These are phyloP conservation scores for Pichia sp. DNA, from an alignment of 1,139 yeast genomes.

Conservation along the genomic window DNA sequence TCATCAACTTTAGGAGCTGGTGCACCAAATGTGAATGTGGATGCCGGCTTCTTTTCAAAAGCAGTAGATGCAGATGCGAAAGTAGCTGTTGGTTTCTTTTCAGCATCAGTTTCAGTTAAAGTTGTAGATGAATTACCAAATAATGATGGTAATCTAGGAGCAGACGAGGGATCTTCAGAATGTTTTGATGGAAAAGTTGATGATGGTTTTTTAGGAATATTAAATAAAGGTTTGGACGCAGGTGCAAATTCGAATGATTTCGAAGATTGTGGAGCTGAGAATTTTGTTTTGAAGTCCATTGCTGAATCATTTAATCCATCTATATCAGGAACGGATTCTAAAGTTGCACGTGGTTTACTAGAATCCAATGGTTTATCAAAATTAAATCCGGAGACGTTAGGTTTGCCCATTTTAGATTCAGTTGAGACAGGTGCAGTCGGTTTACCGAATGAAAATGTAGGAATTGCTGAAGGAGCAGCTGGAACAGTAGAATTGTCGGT, in stretches of 20 bases:
- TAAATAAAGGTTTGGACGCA: background rate
- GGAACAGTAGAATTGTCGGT: background rate
- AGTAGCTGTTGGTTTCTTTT: background rate
- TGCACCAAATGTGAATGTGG: conserved; percentile 3
- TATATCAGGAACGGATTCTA: conserved; percentile 4
- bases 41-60: no score
- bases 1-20: conserved; percentile 1
- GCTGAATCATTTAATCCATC: conserved; percentile 9
- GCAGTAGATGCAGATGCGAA: no score
- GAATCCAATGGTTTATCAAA: background rate
- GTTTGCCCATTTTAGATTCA: background rate
- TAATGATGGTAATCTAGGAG: background rate
- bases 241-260: background rate
- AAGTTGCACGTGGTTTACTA: background rate
- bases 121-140: background rate
- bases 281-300: background rate
- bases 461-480: no score
- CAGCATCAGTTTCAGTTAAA: no score
- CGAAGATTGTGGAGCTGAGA: background rate
- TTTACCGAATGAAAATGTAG: background rate
- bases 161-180: background rate
- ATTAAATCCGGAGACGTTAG: background rate
- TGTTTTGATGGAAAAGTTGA: background rate
- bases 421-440: background rate
- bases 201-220: background rate